These are phyloP conservation scores for Neonectria magnoliae DNA, from an alignment of 2,329 filamentous ascomycete species.

Conservation along the genomic window DNA sequence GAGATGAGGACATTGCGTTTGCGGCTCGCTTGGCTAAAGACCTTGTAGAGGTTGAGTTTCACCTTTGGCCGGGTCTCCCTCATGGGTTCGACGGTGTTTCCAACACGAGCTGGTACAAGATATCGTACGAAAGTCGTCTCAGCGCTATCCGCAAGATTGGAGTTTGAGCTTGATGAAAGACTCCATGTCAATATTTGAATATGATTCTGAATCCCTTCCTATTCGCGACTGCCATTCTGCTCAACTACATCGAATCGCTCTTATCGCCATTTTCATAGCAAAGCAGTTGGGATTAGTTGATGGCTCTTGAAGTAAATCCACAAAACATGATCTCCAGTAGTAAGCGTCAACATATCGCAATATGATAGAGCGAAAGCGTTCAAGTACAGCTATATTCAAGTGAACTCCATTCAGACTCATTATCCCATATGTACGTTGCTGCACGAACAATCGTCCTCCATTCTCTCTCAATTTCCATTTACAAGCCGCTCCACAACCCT, in stretches of 20 bases:
- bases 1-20: not conserved
- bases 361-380: not conserved
- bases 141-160: not conserved
- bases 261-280: too few relatives aligned
- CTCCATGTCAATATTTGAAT: too few relatives aligned
- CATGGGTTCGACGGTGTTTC: not conserved
- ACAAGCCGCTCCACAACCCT: not conserved
- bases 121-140: not conserved
- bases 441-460: not conserved
- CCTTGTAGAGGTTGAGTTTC: conserved; percentile 6
- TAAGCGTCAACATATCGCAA: too few relatives aligned
- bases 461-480: not conserved
- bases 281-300: too few relatives aligned
- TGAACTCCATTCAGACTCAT: not conserved
- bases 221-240: not conserved
- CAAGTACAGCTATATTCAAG: not conserved
- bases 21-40: not conserved
- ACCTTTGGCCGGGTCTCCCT: conserved; percentile 1
- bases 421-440: not conserved
- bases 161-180: not conserved
- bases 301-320: too few relatives aligned
- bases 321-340: too few relatives aligned
- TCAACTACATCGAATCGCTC: not conserved
- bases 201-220: too few relatives aligned
- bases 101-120: not conserved